These are phyloP conservation scores for Umbilicus rupestris DNA, from an alignment of 164 flowering plant genomes.

Conservation along the genomic window DNA sequence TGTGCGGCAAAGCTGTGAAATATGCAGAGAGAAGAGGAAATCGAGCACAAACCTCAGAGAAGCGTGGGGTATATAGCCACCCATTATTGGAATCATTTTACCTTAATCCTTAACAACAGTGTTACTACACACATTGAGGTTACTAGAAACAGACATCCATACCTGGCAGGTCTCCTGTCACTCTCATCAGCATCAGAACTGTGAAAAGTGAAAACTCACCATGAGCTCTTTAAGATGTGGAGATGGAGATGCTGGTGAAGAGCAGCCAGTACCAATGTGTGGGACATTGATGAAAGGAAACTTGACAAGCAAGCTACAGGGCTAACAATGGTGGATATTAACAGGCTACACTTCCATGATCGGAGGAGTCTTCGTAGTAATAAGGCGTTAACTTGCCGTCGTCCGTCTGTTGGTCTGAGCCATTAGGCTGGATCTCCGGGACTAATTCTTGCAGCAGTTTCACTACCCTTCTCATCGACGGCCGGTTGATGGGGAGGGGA, in stretches of 20 bases:
- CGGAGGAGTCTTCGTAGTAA: slow-evolving; percentile 67
- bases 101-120: not conserved
- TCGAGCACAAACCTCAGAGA: not conserved
- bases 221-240: no score
- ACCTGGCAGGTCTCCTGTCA: not conserved
- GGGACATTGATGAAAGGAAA: no score
- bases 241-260: no score
- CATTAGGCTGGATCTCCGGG: slow-evolving; percentile 25
- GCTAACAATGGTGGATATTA: slow-evolving; percentile 12
- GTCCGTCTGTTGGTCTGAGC: slow-evolving; percentile 6
- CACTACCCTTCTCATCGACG: slow-evolving; percentile 83
- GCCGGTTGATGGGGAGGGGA: slow-evolving; percentile 92
- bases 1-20: no score
- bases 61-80: not conserved
- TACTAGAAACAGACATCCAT: not conserved
- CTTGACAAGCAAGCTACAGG: no score
- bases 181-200: no score
- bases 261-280: no score
- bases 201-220: no score
- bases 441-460: slow-evolving; percentile 64
- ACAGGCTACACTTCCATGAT: slow-evolving; percentile 69
- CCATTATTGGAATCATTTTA: not conserved
- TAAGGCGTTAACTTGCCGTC: slow-evolving; percentile 80
- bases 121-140: no score
- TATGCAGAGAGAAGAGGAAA: no score